Conservation (phyloP, 345 rosid genomes). For the Eucalyptus guilfoylei region DNA sequence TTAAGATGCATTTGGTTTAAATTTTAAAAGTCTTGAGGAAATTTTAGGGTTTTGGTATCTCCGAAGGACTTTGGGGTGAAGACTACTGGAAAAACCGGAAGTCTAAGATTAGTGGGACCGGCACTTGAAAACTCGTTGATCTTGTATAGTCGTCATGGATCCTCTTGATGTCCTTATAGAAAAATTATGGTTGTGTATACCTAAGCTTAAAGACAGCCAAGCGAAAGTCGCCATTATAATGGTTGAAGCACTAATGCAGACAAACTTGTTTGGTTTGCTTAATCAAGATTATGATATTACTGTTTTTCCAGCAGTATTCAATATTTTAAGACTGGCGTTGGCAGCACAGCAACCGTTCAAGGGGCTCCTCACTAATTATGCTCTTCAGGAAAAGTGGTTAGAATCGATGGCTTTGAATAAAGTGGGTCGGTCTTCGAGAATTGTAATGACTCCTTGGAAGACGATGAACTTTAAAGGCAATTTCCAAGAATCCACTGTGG, state of each 20-base stretch:
- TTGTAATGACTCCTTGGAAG: neutral
- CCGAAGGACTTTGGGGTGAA: no score
- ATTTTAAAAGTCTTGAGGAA: no score
- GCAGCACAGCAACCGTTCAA: neutral
- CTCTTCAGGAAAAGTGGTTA: neutral
- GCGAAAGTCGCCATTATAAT: neutral
- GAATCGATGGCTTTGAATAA: neutral
- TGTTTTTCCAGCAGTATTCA: neutral
- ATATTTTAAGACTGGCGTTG: neutral
- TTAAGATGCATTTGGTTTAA: no score
- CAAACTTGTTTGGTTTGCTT: neutral
- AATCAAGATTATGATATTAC: neutral
- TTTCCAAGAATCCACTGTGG: neutral
- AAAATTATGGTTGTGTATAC: neutral
- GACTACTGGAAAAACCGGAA: no score
- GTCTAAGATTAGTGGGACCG: no score
- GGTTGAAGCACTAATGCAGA: neutral
- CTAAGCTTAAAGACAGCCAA: neutral
- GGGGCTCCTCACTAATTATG: neutral
- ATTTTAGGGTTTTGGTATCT: no score
- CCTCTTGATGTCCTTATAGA: neutral
- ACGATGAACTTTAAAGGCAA: neutral
- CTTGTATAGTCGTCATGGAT: neutral
- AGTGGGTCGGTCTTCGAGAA: neutral
- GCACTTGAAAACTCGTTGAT: neutral